Base-by-base conservation (phyloP, 441 rosid genomes). In the Pelargonium cotyledonis region DNA sequence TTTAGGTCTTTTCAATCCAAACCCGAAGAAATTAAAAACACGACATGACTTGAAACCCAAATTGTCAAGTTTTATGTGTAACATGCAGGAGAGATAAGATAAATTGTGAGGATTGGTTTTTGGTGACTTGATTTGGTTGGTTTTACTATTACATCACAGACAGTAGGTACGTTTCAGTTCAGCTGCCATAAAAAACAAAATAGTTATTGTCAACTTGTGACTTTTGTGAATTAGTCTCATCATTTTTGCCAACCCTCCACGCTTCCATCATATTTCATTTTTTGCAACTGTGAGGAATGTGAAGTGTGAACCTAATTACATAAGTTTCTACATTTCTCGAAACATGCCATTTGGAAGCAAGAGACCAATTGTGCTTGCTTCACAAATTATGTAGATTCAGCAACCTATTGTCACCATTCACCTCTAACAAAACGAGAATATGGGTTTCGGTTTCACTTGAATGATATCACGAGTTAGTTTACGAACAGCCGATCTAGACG, bases 341-440 rank as follows among this genome's bases (percentile, higher is more conserved):
- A 57, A 57, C 62, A 57, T 57, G 62, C 16, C 62, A 57, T 57
- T 18, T 7, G 19, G 11, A 57, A 57, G 62, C 62, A 18, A 57
- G 29, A 57, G 8, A 57, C 19, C 62, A 57, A 18, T 57, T 11
- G 19, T 57, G 9, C 62, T 6, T 16, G 18, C 55, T 47, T 47
- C 55, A 47, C 55, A 38, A 38, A 38, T 6, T 38, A 38, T 38
- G 41, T 38, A 5, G 41, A 38, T 38, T 38, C 55, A 11, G 14
- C 55, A 47, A 3, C 16, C 14, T 11, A 47, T 47, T 47, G 55
- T 4, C 55, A 38, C 41, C 35, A 38, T 38, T 38, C 41, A 38
- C 35, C 35, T 29, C 35, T 29, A 29, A 38, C 41, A 38, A 38
- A 38, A 38, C 41, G 8, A 5, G 41, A 38, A 38, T 38, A 38